Evolutionary conservation across 176 grass and related monocot genomes (phyloP).

Genomic region (Oryza coarctata): DNA sequence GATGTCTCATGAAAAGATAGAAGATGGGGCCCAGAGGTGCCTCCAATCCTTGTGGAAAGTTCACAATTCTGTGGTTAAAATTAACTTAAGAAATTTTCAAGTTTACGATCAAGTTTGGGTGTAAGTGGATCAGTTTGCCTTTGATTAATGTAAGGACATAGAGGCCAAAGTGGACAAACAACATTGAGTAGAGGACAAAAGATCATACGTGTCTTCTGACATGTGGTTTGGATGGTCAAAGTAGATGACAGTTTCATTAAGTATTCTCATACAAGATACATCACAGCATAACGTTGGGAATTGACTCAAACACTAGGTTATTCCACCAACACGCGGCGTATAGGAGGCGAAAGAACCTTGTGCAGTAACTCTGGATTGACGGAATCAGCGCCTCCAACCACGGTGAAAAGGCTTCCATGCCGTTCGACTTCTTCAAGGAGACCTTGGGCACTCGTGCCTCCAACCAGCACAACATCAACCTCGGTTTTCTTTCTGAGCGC

Average conservation of each 20-base stretch:
- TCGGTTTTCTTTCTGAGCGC: no score
- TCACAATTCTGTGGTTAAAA: not conserved
- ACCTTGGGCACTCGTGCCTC: no score
- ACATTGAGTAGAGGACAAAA: constrained; percentile 28
- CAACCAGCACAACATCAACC: no score
- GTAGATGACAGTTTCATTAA: constrained; percentile 43
- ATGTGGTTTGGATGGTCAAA: constrained; percentile 27
- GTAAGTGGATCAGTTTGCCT: constrained; percentile 18
- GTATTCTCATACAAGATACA: constrained; percentile 37
- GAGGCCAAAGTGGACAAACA: constrained; percentile 32
- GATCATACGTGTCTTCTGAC: constrained; percentile 32
- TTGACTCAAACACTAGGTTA: no score
- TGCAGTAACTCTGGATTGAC: no score
- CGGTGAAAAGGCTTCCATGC: no score
- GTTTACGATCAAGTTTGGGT: not conserved
- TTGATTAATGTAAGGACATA: constrained; percentile 25
- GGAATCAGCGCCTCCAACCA: no score
- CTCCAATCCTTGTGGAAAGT: constrained; percentile 11
- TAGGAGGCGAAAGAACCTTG: no score
- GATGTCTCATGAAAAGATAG: not conserved
- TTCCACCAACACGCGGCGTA: no score
- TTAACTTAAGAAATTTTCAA: not conserved
- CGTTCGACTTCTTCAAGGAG: no score
- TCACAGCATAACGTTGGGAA: constrained; percentile 14
- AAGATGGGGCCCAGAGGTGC: not conserved